phyloP scores from a whole-genome alignment of 331 rosid genomes.

The Acacia pycnantha region DNA sequence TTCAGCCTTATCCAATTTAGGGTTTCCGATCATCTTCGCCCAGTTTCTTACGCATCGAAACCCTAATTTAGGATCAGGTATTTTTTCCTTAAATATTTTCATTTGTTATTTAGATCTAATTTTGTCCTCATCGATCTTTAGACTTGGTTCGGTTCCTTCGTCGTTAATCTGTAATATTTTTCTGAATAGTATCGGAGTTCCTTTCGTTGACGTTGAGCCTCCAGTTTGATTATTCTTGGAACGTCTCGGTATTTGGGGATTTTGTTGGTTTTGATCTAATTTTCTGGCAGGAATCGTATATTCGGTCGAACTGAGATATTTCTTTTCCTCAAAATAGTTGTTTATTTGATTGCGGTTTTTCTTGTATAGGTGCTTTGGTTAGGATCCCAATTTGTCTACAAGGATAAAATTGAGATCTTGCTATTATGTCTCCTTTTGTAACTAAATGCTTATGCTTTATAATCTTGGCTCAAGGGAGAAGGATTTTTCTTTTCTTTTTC shows the following conservation, averaged over 20 bases:
- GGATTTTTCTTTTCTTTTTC: not conserved
- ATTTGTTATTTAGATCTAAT: not conserved
- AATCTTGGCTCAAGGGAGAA: not conserved
- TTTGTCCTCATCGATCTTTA: not conserved
- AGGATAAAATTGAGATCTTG: not conserved
- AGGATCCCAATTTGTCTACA: not conserved
- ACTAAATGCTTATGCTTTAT: not conserved
- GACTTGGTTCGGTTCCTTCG: not conserved
- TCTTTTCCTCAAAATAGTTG: not conserved
- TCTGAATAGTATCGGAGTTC: not conserved
- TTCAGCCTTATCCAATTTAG: slow-evolving; percentile 49
- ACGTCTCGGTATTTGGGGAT: not conserved
- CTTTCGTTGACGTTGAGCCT: not conserved
- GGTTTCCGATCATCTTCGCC: slow-evolving; percentile 34
- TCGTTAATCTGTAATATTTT: not conserved
- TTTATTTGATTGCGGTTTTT: not conserved
- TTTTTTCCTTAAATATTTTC: not conserved
- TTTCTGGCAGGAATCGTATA: not conserved
- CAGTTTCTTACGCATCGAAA: slow-evolving; percentile 16
- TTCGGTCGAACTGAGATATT: not conserved
- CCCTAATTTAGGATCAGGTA: slow-evolving; percentile 61
- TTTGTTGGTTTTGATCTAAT: not conserved
- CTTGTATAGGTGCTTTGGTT: not conserved
- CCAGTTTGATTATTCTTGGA: not conserved
- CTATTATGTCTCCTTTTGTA: not conserved